A percentile compares a stretch with the other conserved stretches of the same genome.
These are phyloP conservation scores for Sarocladiaceae sp. DNA, from an alignment of 2,329 filamentous ascomycete species.

Conservation along the genomic window DNA sequence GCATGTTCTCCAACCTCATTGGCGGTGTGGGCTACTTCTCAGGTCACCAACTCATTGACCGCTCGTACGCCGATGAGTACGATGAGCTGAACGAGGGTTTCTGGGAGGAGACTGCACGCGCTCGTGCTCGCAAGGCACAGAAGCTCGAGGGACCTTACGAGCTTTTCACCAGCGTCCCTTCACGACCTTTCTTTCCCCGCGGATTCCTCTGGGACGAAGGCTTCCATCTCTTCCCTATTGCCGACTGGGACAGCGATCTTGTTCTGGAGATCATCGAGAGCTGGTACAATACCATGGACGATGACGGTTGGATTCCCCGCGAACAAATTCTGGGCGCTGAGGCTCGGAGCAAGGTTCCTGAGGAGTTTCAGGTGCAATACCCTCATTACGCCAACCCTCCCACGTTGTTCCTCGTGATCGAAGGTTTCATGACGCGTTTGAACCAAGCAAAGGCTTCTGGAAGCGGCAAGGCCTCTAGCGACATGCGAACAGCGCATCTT, in stretches of 20 bases:
- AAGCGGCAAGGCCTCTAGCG: slow-evolving; percentile 36
- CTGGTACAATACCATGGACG: slow-evolving; percentile 95
- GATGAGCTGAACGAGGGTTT: slow-evolving; percentile 94
- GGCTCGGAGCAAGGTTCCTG: slow-evolving; percentile 89
- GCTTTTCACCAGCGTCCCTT: slow-evolving; percentile 88
- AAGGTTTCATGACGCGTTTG: slow-evolving; percentile 77
- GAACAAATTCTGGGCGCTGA: slow-evolving; percentile 93
- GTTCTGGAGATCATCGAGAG: slow-evolving; percentile 84
- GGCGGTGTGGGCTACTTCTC: slow-evolving; percentile 96
- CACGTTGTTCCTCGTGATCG: slow-evolving; percentile 85
- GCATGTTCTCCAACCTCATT: slow-evolving; percentile 89
- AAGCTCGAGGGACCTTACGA: slow-evolving; percentile 77
- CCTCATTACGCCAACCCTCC: slow-evolving; percentile 97
- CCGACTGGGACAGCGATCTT: slow-evolving; percentile 92
- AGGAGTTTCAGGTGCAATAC: slow-evolving; percentile 92
- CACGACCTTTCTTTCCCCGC: slow-evolving; percentile 90
- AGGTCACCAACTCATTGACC: slow-evolving; percentile 82
- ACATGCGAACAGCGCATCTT: slow-evolving; percentile 60
- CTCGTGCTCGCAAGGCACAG: slow-evolving; percentile 64
- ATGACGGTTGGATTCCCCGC: slow-evolving; percentile 94
- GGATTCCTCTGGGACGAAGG: slow-evolving; percentile 98
- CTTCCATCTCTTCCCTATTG: slow-evolving; percentile 86
- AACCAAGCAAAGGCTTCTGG: slow-evolving; percentile 51
- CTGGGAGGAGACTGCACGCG: slow-evolving; percentile 86
- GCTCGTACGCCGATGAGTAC: slow-evolving; percentile 87